A percentile compares a stretch with the other conserved stretches of the same genome.
phyloP scores from a whole-genome alignment of 2,329 filamentous ascomycete genomes.

The Cryphonectria parasitica region DNA sequence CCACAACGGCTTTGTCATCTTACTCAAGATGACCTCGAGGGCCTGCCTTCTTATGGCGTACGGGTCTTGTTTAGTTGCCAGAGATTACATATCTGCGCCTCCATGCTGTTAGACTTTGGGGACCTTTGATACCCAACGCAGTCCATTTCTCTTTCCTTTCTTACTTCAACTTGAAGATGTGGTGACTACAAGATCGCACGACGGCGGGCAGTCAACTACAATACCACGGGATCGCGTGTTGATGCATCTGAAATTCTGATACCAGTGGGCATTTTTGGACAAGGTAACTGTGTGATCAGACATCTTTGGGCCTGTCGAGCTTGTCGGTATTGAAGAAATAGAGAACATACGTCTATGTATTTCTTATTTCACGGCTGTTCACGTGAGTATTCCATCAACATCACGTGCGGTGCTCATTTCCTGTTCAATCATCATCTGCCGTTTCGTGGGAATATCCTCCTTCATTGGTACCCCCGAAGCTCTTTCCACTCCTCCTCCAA shows the following conservation, averaged over 20 bases:
- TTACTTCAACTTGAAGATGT: neutral
- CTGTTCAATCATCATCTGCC: neutral
- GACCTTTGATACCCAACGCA: neutral
- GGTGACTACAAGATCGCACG: neutral
- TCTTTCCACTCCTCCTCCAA: constrained; percentile 37
- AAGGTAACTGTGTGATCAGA: neutral
- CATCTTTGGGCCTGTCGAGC: no score
- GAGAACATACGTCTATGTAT: no score
- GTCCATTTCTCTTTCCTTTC: neutral
- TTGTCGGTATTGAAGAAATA: no score
- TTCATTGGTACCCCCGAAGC: constrained; percentile 7
- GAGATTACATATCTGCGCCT: neutral
- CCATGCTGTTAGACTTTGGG: neutral
- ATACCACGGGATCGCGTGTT: neutral
- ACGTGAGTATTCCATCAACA: neutral
- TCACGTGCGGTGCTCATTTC: neutral
- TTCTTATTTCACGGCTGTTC: no score
- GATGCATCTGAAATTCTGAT: neutral
- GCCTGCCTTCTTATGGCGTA: neutral
- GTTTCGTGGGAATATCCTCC: neutral
- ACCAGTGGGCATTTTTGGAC: neutral
- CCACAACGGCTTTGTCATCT: neutral
- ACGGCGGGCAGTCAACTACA: neutral
- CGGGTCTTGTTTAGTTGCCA: neutral
- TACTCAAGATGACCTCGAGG: neutral